Conservation (phyloP, 1,284 basidiomycete genomes). For the Athelia sp. region DNA sequence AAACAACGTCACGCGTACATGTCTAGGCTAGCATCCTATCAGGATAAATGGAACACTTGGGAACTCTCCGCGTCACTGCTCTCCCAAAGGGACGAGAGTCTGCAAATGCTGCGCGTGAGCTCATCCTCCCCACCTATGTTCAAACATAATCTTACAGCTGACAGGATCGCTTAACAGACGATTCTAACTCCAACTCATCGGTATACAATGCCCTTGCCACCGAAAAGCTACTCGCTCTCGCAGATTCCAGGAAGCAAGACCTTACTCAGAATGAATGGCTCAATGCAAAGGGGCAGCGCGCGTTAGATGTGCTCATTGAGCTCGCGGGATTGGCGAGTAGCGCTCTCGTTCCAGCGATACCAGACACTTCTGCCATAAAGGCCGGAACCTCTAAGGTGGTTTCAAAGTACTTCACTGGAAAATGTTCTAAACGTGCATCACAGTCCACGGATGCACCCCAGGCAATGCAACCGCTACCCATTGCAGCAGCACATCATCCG, state of each 20-base stretch:
- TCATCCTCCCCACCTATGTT: slow-evolving; percentile 2
- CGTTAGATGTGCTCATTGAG: slow-evolving; percentile 28
- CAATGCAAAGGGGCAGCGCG: slow-evolving; percentile 20
- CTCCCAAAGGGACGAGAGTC: slow-evolving; percentile 6
- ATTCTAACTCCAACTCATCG: slow-evolving; percentile 8
- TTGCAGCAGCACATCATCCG: slow-evolving; percentile 46
- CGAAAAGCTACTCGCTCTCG: slow-evolving; percentile 27
- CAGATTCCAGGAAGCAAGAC: slow-evolving; percentile 26
- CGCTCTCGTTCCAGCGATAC: too few relatives aligned
- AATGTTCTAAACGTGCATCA: slow-evolving; percentile 3
- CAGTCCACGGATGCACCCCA: too few relatives aligned
- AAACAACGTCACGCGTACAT: slow-evolving; percentile 11
- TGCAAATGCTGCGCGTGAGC: slow-evolving; percentile 15
- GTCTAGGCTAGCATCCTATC: slow-evolving; percentile 14
- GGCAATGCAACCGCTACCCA: slow-evolving; percentile 30
- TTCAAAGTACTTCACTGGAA: too few relatives aligned
- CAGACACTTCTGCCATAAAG: too few relatives aligned
- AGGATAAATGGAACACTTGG: slow-evolving; percentile 18
- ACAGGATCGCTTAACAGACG: not conserved
- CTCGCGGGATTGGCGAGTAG: slow-evolving; percentile 21
- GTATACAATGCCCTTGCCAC: slow-evolving; percentile 29
- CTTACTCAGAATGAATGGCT: slow-evolving; percentile 25
- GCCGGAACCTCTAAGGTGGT: too few relatives aligned
- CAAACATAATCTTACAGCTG: not conserved
- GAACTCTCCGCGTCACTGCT: slow-evolving; percentile 20